phyloP scores from a whole-genome alignment of 345 rosid genomes.

The Clausena lansium region DNA sequence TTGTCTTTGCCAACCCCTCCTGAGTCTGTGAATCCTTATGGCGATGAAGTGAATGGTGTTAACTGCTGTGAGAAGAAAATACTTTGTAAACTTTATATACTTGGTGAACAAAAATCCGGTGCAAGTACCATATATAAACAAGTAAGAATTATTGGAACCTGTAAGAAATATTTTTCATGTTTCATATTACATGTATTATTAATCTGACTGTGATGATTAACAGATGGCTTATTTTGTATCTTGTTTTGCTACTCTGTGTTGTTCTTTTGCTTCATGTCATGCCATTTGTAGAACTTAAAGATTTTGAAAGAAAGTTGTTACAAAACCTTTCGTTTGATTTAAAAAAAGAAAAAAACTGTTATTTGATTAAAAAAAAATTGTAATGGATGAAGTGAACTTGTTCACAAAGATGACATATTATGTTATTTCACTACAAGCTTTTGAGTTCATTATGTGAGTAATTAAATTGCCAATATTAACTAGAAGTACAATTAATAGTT shows the following conservation, averaged over 20 bases:
- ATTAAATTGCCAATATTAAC: too few species aligned
- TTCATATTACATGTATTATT: conserved; percentile 15
- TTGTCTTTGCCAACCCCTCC: conserved; percentile 71
- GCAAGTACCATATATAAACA: conserved; percentile 83
- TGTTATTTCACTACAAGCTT: background rate
- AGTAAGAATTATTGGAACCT: conserved; percentile 32
- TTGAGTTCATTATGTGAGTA: background rate
- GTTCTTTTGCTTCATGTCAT: background rate
- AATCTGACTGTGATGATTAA: background rate
- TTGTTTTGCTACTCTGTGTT: background rate
- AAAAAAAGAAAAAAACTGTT: too few species aligned
- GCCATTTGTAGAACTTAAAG: background rate
- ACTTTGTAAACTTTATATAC: conserved; percentile 58
- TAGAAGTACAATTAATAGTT: background rate
- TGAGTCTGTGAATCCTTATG: conserved; percentile 15
- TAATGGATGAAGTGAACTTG: background rate
- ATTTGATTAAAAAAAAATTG: background rate
- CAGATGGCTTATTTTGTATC: background rate
- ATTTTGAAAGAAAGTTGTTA: background rate
- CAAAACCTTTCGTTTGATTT: too few species aligned
- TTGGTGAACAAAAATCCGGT: conserved; percentile 75
- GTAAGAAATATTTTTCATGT: background rate
- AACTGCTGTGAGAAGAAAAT: conserved; percentile 23
- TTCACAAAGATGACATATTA: background rate
- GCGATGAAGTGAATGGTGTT: conserved; percentile 30